Evolutionary conservation across 768 basidiomycete species (phyloP).

Genomic region (Rhodosporidiobolus sp.): DNA sequence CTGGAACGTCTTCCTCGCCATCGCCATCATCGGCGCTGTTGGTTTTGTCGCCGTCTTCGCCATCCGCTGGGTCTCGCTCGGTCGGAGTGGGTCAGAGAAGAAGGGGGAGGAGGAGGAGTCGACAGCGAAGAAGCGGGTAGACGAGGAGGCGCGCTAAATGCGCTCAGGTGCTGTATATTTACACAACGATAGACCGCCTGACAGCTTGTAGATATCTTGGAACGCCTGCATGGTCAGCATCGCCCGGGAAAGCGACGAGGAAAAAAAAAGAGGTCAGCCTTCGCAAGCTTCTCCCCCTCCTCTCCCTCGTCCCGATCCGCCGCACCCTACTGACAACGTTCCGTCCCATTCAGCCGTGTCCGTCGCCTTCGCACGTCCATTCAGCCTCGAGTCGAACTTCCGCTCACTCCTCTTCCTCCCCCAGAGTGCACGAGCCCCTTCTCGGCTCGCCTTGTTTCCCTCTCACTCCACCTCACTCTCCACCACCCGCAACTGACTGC

Average conservation of each 20-base stretch:
- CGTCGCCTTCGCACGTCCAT: too few relatives aligned
- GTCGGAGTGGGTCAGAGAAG: not conserved
- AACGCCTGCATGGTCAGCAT: not conserved
- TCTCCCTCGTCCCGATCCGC: too few relatives aligned
- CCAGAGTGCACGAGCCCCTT: too few relatives aligned
- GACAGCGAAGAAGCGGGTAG: not conserved
- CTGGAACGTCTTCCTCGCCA: slow-evolving; percentile 21
- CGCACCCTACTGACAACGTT: too few relatives aligned
- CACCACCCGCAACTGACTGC: not conserved
- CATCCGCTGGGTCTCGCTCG: slow-evolving; percentile 19
- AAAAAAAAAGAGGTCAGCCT: not conserved
- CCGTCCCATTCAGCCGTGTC: too few relatives aligned
- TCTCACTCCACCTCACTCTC: not conserved
- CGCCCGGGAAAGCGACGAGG: not conserved
- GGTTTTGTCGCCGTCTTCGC: slow-evolving; percentile 8
- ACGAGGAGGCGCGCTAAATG: not conserved
- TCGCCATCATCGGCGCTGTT: slow-evolving; percentile 10
- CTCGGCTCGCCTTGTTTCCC: too few relatives aligned
- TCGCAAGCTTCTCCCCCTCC: too few relatives aligned
- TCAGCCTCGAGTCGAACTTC: too few relatives aligned
- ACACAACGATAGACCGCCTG: not conserved
- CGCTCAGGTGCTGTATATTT: too few relatives aligned
- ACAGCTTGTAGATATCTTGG: not conserved
- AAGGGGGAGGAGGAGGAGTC: not conserved
- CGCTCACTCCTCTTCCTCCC: too few relatives aligned